A percentile compares a stretch with the other conserved stretches of the same genome.
These are phyloP conservation scores for Colletotrichum lindemuthianum DNA, from an alignment of 2,329 filamentous ascomycete genomes.

Conservation along the genomic window DNA sequence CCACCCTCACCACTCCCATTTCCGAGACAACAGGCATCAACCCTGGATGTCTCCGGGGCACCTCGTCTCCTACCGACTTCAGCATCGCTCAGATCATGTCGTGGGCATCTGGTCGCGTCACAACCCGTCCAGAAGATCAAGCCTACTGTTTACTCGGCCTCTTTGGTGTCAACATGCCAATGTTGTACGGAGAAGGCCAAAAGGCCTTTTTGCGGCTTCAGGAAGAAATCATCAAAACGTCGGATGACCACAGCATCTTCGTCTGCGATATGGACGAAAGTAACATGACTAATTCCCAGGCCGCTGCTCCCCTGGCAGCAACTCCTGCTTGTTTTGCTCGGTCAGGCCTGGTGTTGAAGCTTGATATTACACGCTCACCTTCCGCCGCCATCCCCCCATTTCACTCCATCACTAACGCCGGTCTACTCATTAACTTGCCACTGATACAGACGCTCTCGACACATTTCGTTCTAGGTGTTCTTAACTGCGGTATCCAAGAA, in stretches of 20 bases:
- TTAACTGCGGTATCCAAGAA: background rate
- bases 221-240: slow-evolving; percentile 46
- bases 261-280: slow-evolving; percentile 33
- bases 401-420: slow-evolving; percentile 11
- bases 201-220: slow-evolving; percentile 48
- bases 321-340: background rate
- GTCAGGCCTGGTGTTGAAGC: background rate
- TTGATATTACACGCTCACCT: too few species aligned
- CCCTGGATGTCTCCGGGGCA: background rate
- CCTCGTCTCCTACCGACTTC: background rate
- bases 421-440: slow-evolving; percentile 8
- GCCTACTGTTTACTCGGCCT: slow-evolving; percentile 49
- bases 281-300: too few species aligned
- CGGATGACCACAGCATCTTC: slow-evolving; percentile 49
- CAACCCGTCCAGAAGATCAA: slow-evolving; percentile 43
- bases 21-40: background rate
- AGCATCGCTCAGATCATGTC: slow-evolving; percentile 46
- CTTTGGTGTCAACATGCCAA: slow-evolving; percentile 48
- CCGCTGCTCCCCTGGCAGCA: background rate
- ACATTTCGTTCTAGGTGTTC: background rate
- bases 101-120: slow-evolving; percentile 47
- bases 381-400: background rate
- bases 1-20: background rate
- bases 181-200: slow-evolving; percentile 49
- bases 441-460: background rate